phyloP scores from a whole-genome alignment of 768 basidiomycete genomes.

The Tylopilus sp. region DNA sequence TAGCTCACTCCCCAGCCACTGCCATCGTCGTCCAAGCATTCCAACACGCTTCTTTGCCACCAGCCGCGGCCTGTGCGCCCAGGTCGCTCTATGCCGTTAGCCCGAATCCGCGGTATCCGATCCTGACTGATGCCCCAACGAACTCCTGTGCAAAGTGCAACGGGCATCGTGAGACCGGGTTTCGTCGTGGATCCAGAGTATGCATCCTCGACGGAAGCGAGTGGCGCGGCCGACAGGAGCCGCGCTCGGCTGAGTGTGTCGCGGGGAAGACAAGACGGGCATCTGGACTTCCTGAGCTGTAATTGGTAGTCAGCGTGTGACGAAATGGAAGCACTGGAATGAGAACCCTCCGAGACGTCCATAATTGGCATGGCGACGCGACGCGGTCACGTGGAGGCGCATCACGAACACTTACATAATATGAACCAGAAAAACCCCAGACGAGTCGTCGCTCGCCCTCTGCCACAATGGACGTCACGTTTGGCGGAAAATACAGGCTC shows the following conservation, averaged over 20 bases:
- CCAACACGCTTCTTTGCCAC: constrained; percentile 22
- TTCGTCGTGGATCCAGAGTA: constrained; percentile 45
- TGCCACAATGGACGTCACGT: constrained; percentile 39
- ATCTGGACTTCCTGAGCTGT: constrained; percentile 31
- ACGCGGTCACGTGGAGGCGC: constrained; percentile 29
- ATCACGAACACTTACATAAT: constrained; percentile 23
- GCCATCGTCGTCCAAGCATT: constrained; percentile 24
- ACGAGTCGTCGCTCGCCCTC: constrained; percentile 5
- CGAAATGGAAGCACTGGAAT: background rate
- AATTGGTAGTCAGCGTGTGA: no score
- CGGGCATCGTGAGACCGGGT: constrained; percentile 38
- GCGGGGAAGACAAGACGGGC: constrained; percentile 32
- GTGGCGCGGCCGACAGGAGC: constrained; percentile 50
- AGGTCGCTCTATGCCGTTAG: constrained; percentile 35
- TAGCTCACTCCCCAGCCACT: constrained; percentile 42
- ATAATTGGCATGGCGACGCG: constrained; percentile 9
- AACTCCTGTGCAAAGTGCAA: constrained; percentile 51
- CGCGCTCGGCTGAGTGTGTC: constrained; percentile 39
- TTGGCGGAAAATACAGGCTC: constrained; percentile 74
- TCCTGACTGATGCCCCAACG: constrained; percentile 55
- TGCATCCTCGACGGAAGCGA: constrained; percentile 54
- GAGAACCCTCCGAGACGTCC: constrained; percentile 1
- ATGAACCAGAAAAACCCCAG: constrained; percentile 10
- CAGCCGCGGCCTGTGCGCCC: constrained; percentile 22
- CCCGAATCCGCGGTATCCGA: constrained; percentile 58